Conservation (phyloP, 2,329 filamentous ascomycete species). For the Venturia aucupariae region DNA sequence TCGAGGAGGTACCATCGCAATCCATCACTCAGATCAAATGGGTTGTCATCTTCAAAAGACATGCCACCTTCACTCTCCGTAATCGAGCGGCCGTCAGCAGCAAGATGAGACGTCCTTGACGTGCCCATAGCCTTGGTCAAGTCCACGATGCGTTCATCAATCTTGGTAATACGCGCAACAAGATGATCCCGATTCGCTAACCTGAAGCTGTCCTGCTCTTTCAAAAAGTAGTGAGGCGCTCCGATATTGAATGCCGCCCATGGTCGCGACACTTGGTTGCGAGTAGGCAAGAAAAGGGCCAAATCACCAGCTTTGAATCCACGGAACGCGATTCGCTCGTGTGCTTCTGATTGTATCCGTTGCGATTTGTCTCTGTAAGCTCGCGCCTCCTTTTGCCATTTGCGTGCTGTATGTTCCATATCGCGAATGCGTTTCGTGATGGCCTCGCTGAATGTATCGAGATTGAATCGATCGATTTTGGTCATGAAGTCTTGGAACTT, state of each 20-base stretch:
- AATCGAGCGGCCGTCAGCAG: constrained; percentile 34
- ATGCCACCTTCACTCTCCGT: constrained; percentile 45
- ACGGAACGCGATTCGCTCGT: constrained; percentile 92
- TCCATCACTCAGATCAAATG: constrained; percentile 91
- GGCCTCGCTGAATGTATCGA: constrained; percentile 75
- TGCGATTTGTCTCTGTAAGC: constrained; percentile 83
- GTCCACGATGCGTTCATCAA: constrained; percentile 90
- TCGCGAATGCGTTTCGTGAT: constrained; percentile 87
- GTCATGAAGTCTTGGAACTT: constrained; percentile 69
- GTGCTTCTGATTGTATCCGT: constrained; percentile 68
- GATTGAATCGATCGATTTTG: constrained; percentile 67
- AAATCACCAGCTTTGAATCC: constrained; percentile 96
- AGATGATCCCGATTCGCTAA: constrained; percentile 85
- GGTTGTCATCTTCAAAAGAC: constrained; percentile 79
- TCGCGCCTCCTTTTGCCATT: constrained; percentile 83
- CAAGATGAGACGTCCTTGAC: constrained; percentile 29
- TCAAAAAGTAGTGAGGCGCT: constrained; percentile 92
- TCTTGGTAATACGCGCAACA: constrained; percentile 82
- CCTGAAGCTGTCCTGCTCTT: constrained; percentile 83
- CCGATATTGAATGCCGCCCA: constrained; percentile 99
- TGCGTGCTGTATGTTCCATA: constrained; percentile 83
- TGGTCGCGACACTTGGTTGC: constrained; percentile 86
- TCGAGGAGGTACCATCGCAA: constrained; percentile 95
- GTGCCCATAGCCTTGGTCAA: constrained; percentile 66
- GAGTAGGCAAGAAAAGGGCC: constrained; percentile 84